These are phyloP conservation scores for Fusarium temperatum DNA, from an alignment of 2,329 filamentous ascomycete genomes.

Conservation along the genomic window DNA sequence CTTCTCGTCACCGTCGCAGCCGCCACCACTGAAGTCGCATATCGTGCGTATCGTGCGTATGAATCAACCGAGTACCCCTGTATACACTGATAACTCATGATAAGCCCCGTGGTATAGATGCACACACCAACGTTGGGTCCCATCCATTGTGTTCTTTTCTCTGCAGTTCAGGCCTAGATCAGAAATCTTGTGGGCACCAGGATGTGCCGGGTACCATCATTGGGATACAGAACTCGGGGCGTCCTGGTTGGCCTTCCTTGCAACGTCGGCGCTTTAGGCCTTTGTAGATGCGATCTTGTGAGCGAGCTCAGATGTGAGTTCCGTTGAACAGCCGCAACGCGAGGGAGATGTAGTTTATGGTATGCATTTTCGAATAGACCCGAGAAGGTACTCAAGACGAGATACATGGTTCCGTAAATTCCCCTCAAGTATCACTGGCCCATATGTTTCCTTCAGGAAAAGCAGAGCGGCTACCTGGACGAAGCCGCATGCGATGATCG, in stretches of 20 bases:
- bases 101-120: not conserved
- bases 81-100: not conserved
- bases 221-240: not conserved
- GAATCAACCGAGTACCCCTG: not conserved
- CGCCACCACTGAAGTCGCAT: not conserved
- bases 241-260: not conserved
- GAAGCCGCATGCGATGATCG: slow-evolving; percentile 39
- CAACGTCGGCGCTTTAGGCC: not conserved
- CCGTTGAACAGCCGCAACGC: not conserved
- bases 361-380: not conserved
- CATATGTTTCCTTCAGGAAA: not conserved
- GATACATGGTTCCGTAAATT: not conserved
- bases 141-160: not conserved
- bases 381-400: not conserved
- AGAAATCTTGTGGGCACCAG: not conserved
- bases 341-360: not conserved
- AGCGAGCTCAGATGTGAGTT: not conserved
- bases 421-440: not conserved
- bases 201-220: not conserved
- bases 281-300: not conserved
- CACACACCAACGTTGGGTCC: not conserved
- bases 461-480: not conserved
- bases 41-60: not conserved
- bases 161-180: not conserved
- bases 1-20: not conserved